Base-by-base conservation (phyloP, 2,329 filamentous ascomycete genomes). In the Thyridium curvatum region DNA sequence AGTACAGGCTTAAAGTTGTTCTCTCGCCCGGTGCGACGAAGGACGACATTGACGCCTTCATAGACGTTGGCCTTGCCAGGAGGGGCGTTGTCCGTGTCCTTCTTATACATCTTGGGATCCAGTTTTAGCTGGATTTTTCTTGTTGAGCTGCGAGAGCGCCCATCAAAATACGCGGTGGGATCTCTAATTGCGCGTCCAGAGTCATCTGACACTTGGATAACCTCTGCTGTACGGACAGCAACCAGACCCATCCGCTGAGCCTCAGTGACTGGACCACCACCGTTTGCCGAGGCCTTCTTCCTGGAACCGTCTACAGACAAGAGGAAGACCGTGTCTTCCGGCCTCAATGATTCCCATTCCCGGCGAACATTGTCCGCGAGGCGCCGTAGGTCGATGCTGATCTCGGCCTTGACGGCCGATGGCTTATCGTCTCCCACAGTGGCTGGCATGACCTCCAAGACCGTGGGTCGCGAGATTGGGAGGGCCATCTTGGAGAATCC, bases 1-100 rank as follows among this genome's bases (percentile, higher is more conserved):
- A 98, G 71, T 9, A 98, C 82, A 9, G 90, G 82, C 55, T 87
- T 94, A 71, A 98, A 98, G 61, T 98, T 98, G 65, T 98, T 98
- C 61, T 98, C 93, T 43, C 90, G 75, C 18, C 86, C 83, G 56
- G 79, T 83, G 49, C 93, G 77, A 41, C 93, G 82, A 37, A 95
- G 74, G 39, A 98, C 68, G 31, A 97, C 65, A 54, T 98, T 98
- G 53, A 98, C 81, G 28, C 72, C 73, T 34, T 86, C 82, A 59
- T 96, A 96, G 4, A 94, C 70, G 52, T 94, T 84, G 1, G 77
- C 69, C 51, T 85, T 84, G n/a, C 82, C 84, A 42, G 73, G 69
- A 9, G 75, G 68, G 30, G 74, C 66, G 38, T 69, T 72, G 44
- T 85, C 80, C 47, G 79, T 80, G 60, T 98, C 93, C 37, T 74